These are phyloP conservation scores for Ogataea pilisensis DNA, from an alignment of 805 yeast genomes.

Conservation along the genomic window DNA sequence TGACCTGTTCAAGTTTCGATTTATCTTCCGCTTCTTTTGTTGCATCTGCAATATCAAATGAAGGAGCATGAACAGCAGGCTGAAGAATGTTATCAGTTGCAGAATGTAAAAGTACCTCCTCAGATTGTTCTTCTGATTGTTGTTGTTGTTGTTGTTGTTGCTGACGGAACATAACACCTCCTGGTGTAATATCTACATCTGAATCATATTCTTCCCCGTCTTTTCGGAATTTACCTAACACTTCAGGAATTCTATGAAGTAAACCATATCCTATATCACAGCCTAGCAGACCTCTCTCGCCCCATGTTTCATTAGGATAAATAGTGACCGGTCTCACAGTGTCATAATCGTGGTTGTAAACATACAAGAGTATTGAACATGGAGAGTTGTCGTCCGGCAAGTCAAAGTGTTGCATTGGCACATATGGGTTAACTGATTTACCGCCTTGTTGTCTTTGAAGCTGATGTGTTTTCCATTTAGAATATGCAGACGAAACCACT, in stretches of 20 bases:
- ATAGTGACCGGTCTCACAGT: slow-evolving; percentile 83
- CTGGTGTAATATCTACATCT: slow-evolving; percentile 21
- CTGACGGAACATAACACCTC: slow-evolving; percentile 21
- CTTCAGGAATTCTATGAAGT: slow-evolving; percentile 69
- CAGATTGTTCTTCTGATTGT: background rate
- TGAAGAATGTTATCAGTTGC: slow-evolving; percentile 15
- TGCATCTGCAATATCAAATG: slow-evolving; percentile 10
- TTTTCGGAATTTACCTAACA: slow-evolving; percentile 39
- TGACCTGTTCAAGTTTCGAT: background rate
- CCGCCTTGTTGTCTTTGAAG: slow-evolving; percentile 2
- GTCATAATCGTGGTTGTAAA: slow-evolving; percentile 85
- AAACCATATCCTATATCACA: slow-evolving; percentile 95
- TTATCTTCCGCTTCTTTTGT: slow-evolving; percentile 1
- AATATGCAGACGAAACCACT: slow-evolving; percentile 54
- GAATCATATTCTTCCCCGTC: slow-evolving; percentile 15
- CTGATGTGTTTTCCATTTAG: slow-evolving; percentile 21
- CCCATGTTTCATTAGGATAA: slow-evolving; percentile 68
- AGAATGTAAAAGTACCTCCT: slow-evolving; percentile 3
- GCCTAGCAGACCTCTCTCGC: slow-evolving; percentile 82
- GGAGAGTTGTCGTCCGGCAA: slow-evolving; percentile 9
- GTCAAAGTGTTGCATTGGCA: slow-evolving; percentile 26
- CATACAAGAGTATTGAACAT: slow-evolving; percentile 52
- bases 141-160: background rate
- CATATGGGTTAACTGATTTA: slow-evolving; percentile 6
- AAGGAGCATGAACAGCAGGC: slow-evolving; percentile 23